Conservation (phyloP, 108 stramenopile species). For the Seminavis robusta region DNA sequence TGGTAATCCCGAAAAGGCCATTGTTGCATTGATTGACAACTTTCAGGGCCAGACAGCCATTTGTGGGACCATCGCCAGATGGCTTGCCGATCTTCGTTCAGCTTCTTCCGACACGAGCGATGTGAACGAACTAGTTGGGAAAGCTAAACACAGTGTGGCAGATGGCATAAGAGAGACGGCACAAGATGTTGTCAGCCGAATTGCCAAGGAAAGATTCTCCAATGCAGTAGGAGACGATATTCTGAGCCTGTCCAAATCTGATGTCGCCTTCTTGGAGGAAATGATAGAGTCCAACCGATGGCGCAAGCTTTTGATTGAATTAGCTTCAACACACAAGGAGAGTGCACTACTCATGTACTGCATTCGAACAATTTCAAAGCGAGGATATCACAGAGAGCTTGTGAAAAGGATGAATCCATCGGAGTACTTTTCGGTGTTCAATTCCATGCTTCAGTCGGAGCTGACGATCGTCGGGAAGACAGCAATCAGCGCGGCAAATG, state of each 20-base stretch:
- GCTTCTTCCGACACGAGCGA: conserved; percentile 4
- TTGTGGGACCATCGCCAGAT: conserved; percentile 70
- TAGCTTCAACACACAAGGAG: conserved; percentile 74
- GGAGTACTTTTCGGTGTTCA: conserved; percentile 83
- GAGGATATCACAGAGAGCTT: conserved; percentile 84
- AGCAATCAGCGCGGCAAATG: conserved; percentile 50
- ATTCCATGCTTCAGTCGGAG: conserved; percentile 75
- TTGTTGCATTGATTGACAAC: conserved; percentile 55
- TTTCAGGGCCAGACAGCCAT: conserved; percentile 69
- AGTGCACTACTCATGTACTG: conserved; percentile 78
- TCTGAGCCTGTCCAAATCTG: conserved; percentile 56
- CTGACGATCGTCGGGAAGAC: conserved; percentile 52
- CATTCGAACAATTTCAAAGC: conserved; percentile 67
- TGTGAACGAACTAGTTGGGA: background rate
- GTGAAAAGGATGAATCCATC: conserved; percentile 81
- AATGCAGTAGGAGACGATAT: conserved; percentile 67
- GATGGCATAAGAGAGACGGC: conserved; percentile 61
- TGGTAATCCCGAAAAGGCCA: conserved; percentile 48
- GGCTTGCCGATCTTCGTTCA: conserved; percentile 63
- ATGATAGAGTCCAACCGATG: conserved; percentile 80
- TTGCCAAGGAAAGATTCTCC: conserved; percentile 76
- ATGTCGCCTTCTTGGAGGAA: conserved; percentile 74
- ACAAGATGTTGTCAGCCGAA: conserved; percentile 55
- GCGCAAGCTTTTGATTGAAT: conserved; percentile 80
- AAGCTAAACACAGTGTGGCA: conserved; percentile 20